Conservation (phyloP, 176 grass and related monocot species). For the Raddia distichophylla region DNA sequence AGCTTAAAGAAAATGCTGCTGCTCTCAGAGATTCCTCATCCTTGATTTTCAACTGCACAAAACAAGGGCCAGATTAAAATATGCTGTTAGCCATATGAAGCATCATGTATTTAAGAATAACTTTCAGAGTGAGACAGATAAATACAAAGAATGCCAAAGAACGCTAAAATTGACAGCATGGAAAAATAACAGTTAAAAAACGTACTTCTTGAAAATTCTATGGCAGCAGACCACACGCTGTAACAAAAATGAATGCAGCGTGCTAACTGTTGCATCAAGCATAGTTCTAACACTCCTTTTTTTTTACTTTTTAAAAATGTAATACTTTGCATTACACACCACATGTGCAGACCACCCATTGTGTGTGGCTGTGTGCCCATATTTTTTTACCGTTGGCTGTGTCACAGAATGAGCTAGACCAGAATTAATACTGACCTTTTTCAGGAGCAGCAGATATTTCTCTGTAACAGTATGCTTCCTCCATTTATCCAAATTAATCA, state of each 20-base stretch:
- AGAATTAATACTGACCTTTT: conserved; percentile 57
- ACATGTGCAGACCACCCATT: not conserved
- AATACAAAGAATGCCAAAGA: conserved; percentile 32
- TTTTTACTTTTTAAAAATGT: too few relatives aligned
- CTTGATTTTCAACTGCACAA: conserved; percentile 59
- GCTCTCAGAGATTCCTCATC: conserved; percentile 57
- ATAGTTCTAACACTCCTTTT: not conserved
- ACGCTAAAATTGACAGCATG: not conserved
- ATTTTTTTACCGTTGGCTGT: conserved; percentile 10
- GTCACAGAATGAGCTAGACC: conserved; percentile 7
- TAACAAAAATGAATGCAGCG: not conserved
- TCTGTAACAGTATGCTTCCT: conserved; percentile 77
- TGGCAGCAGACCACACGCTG: not conserved
- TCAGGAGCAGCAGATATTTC: conserved; percentile 67
- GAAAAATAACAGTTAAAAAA: not conserved
- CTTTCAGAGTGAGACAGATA: not conserved
- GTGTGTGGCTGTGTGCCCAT: not conserved
- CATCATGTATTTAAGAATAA: not conserved
- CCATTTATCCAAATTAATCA: conserved; percentile 94
- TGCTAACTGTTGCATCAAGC: not conserved
- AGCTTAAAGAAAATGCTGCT: conserved; percentile 80
- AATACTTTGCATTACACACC: not conserved
- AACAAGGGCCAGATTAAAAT: conserved; percentile 37
- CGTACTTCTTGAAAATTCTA: too few relatives aligned
- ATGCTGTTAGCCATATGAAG: conserved; percentile 22